Conservation (phyloP, 192 early-diverging fungal genomes). For the Radiomyces spectabilis region DNA sequence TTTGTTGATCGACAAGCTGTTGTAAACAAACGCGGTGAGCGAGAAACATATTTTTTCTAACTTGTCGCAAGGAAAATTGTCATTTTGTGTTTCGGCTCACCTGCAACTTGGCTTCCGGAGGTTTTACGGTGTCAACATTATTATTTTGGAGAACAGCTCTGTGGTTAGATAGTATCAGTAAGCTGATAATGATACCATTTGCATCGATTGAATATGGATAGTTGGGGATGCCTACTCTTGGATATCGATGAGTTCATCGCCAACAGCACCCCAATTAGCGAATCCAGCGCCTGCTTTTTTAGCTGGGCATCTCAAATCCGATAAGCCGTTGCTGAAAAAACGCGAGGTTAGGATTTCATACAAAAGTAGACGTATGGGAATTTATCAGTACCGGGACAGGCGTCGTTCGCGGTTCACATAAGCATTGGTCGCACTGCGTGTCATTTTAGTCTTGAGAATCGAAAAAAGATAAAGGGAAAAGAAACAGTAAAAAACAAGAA, state of each 20-base stretch:
- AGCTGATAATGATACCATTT: not conserved
- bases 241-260: slow-evolving; percentile 12
- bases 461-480: not conserved
- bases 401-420: too few species aligned
- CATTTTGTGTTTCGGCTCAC: not conserved
- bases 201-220: too few species aligned
- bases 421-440: not conserved
- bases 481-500: not conserved
- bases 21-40: not conserved
- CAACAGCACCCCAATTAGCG: slow-evolving; percentile 18
- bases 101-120: not conserved
- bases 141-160: not conserved
- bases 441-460: not conserved
- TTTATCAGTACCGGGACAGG: too few species aligned
- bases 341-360: not conserved
- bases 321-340: slow-evolving; percentile 11
- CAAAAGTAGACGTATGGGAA: not conserved
- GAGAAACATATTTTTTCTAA: not conserved
- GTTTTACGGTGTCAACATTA: too few species aligned
- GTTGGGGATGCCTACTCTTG: too few species aligned
- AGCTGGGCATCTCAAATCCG: slow-evolving; percentile 1
- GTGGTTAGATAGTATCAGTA: not conserved
- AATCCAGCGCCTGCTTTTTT: slow-evolving; percentile 17
- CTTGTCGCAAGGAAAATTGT: not conserved
- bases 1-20: slow-evolving; percentile 14